Percentiles rank a stretch among this genome's conserved stretches.
Conservation (phyloP, 805 yeast species). For the Schwanniomyces vanrijiae region DNA sequence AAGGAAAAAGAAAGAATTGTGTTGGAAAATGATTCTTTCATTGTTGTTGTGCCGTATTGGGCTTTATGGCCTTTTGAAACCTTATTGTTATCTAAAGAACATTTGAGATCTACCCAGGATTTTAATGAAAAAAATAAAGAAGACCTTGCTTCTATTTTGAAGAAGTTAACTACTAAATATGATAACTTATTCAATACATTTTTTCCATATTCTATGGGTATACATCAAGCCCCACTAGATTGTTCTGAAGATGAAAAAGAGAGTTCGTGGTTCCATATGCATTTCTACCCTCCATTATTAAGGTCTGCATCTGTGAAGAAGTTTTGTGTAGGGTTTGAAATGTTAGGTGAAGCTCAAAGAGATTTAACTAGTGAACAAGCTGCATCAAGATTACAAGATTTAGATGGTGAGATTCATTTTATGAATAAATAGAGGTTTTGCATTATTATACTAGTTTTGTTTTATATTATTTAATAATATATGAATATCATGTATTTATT, state of each 20-base stretch:
- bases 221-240: slow-evolving; percentile 70
- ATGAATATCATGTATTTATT: neutral
- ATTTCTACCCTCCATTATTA: slow-evolving; percentile 75
- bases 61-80: slow-evolving; percentile 84
- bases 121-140: slow-evolving; percentile 45
- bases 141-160: slow-evolving; percentile 58
- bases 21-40: slow-evolving; percentile 57
- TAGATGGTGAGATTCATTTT: slow-evolving; percentile 40
- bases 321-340: slow-evolving; percentile 73
- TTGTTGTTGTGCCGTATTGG: slow-evolving; percentile 78
- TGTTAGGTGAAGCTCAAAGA: slow-evolving; percentile 68
- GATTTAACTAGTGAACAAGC: slow-evolving; percentile 69
- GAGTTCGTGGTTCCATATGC: slow-evolving; percentile 61
- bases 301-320: slow-evolving; percentile 74
- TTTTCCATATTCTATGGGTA: slow-evolving; percentile 81
- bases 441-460: neutral
- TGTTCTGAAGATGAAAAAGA: slow-evolving; percentile 42
- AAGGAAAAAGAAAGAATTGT: slow-evolving; percentile 53
- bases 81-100: slow-evolving; percentile 56
- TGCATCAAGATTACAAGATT: slow-evolving; percentile 51
- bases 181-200: slow-evolving; percentile 69
- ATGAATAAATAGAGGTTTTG: slow-evolving; percentile 10
- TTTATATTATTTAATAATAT: neutral
- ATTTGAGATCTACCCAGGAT: slow-evolving; percentile 49
- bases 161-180: slow-evolving; percentile 58